These are phyloP conservation scores for Glycyrrhiza uralensis DNA, from an alignment of 306 rosid species.

Conservation along the genomic window DNA sequence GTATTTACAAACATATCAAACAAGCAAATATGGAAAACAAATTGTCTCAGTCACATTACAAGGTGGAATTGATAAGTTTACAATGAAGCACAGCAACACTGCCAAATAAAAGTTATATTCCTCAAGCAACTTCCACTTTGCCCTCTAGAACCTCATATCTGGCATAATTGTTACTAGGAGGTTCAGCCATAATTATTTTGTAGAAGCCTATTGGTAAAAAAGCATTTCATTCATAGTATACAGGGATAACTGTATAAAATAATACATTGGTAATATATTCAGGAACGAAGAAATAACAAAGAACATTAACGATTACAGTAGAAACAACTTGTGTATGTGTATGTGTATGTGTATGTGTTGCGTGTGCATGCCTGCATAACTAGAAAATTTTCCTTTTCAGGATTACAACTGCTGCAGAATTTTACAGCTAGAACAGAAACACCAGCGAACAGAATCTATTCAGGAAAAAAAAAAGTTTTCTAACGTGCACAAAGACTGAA, in stretches of 20 bases:
- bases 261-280: background rate
- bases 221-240: background rate
- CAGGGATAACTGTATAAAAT: background rate
- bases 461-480: background rate
- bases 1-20: background rate
- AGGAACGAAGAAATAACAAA: background rate
- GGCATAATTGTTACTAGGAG: background rate
- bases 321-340: too few species aligned
- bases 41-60: background rate
- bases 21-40: background rate
- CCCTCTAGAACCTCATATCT: background rate
- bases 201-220: background rate
- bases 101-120: background rate
- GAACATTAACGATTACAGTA: background rate
- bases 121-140: background rate
- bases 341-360: too few species aligned
- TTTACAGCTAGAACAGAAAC: background rate
- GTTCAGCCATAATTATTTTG: background rate
- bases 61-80: background rate
- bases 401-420: background rate
- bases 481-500: background rate
- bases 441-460: background rate
- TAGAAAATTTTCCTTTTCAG: background rate
- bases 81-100: background rate
- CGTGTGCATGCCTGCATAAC: background rate